These are phyloP conservation scores for Geotrichum bryndzae DNA, from an alignment of 1,139 yeast genomes.

Conservation along the genomic window DNA sequence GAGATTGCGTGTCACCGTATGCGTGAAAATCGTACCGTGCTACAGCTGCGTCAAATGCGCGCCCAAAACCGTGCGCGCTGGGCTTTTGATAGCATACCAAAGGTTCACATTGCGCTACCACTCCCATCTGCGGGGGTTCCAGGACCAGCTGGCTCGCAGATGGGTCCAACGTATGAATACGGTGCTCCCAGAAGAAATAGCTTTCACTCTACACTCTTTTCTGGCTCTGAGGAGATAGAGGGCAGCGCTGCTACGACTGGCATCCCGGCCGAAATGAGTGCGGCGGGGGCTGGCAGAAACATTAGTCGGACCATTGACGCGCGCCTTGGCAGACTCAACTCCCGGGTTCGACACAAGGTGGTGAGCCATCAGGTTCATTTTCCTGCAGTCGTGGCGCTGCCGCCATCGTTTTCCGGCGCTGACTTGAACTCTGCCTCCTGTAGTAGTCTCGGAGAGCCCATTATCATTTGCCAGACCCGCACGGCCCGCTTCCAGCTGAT, in stretches of 20 bases:
- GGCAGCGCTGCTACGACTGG: neutral
- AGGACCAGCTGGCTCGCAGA: neutral
- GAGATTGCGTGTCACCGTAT: constrained; percentile 4
- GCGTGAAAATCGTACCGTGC: neutral
- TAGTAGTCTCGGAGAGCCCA: neutral
- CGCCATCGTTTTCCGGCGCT: neutral
- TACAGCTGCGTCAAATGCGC: neutral
- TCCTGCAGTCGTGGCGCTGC: neutral
- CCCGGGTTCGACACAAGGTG: neutral
- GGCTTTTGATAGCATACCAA: constrained; percentile 1
- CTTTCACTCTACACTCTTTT: neutral
- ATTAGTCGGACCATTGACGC: neutral
- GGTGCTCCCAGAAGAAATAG: neutral
- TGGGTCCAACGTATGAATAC: neutral
- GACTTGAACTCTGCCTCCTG: neutral
- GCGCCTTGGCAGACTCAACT: neutral
- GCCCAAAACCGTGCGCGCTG: constrained; percentile 1
- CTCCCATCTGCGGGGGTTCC: neutral
- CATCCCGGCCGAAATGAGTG: neutral
- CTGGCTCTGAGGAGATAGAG: neutral
- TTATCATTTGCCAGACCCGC: neutral
- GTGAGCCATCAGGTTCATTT: neutral
- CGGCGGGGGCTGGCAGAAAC: neutral
- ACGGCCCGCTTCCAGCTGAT: neutral
- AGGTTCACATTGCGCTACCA: neutral